Evolutionary conservation across 768 basidiomycete genomes (phyloP).

Genomic region (Cystobasidiopsis lactophilus): DNA sequence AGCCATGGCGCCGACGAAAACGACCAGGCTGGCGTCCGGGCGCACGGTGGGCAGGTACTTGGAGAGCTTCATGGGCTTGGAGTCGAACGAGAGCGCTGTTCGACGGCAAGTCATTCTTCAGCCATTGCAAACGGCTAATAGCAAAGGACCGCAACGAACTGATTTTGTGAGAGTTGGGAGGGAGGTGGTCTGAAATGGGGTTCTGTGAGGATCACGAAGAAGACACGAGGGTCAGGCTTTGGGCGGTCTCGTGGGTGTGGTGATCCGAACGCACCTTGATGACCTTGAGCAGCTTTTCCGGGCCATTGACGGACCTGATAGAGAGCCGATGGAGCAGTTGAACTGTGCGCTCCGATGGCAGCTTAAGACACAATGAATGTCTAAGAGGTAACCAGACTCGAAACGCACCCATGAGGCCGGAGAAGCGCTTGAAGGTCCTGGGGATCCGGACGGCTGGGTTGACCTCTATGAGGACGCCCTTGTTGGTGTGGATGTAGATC

Average conservation of each 20-base stretch:
- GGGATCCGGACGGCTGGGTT: constrained; percentile 96
- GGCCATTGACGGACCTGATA: constrained; percentile 86
- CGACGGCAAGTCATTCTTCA: too few species aligned
- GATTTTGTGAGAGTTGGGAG: constrained; percentile 82
- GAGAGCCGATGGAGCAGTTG: constrained; percentile 90
- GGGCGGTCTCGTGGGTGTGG: too few species aligned
- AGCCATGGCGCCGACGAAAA: constrained; percentile 98
- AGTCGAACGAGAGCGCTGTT: constrained; percentile 74
- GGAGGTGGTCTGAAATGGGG: constrained; percentile 80
- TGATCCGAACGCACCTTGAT: constrained; percentile 45
- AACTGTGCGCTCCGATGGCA: constrained; percentile 32
- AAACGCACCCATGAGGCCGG: constrained; percentile 77
- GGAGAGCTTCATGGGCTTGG: constrained; percentile 56
- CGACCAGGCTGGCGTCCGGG: constrained; percentile 65
- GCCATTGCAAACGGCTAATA: background rate
- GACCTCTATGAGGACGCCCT: constrained; percentile 88
- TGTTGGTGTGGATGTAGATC: constrained; percentile 94
- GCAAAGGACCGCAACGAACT: constrained; percentile 35
- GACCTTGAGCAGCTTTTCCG: constrained; percentile 89
- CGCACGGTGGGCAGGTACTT: constrained; percentile 67
- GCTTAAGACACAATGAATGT: background rate
- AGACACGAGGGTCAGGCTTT: background rate
- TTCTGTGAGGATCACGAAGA: constrained; percentile 35
- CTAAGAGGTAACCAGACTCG: background rate
- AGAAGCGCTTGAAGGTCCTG: constrained; percentile 94